A percentile compares a stretch with the other conserved stretches of the same genome.
phyloP scores from a whole-genome alignment of 2,329 filamentous ascomycete species.

The Pyrenochaeta sp. region DNA sequence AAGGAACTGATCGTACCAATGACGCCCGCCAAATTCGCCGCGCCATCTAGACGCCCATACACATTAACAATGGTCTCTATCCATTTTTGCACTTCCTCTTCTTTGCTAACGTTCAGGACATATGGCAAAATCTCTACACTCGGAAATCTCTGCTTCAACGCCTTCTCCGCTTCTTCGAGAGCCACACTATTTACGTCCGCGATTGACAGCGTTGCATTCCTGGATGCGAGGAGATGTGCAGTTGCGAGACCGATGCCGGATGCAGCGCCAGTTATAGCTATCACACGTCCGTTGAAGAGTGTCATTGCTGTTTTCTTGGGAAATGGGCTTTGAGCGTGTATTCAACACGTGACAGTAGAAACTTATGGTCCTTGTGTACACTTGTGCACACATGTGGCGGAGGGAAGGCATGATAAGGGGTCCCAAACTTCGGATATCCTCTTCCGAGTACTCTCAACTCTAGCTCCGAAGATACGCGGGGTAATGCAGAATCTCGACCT shows the following conservation, averaged over 20 bases:
- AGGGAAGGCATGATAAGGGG: not conserved
- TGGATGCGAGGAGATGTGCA: slow-evolving; percentile 28
- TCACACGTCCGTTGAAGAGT: slow-evolving; percentile 32
- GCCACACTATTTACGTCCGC: slow-evolving; percentile 29
- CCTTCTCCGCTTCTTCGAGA: slow-evolving; percentile 19
- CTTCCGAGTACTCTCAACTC: not conserved
- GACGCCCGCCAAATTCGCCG: slow-evolving; percentile 57
- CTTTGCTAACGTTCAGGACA: slow-evolving; percentile 59
- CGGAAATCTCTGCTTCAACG: slow-evolving; percentile 18
- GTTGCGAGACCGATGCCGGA: slow-evolving; percentile 41
- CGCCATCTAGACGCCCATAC: slow-evolving; percentile 55
- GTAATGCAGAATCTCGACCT: not conserved
- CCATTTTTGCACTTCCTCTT: slow-evolving; percentile 60
- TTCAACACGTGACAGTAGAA: not conserved
- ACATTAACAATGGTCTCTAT: slow-evolving; percentile 53
- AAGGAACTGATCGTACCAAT: slow-evolving; percentile 16
- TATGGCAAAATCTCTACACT: slow-evolving; percentile 38
- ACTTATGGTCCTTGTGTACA: not conserved
- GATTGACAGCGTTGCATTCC: slow-evolving; percentile 35
- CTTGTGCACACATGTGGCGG: not conserved
- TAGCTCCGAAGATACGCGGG: not conserved
- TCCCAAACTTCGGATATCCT: not conserved
- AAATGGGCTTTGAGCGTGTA: not conserved
- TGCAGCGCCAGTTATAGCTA: slow-evolving; percentile 39
- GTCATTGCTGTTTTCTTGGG: slow-evolving; percentile 17